Base-by-base conservation (phyloP, 2,329 filamentous ascomycete species). In the Arthrinium puccinioides region DNA sequence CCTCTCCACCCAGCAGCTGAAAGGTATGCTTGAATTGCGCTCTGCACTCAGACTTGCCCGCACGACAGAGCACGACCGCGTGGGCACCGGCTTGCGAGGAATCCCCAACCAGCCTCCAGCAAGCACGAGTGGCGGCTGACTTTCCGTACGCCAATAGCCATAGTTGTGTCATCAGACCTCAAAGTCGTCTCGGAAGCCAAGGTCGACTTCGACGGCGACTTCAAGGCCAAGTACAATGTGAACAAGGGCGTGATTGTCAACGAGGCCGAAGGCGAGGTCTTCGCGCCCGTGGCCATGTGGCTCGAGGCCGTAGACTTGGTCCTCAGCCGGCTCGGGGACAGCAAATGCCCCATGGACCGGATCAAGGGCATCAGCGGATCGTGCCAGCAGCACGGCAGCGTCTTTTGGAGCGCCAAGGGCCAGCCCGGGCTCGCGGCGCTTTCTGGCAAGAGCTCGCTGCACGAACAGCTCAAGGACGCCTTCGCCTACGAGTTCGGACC, bases 371-470 rank as follows among this genome's bases (percentile, higher is more conserved):
- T 98, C 49, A 90, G 86, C 53, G 92, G 88, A 44, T 89, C 90
- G 13, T 89, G 92, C 38, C 94, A 97, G 74, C 92, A 98, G 69
- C 92, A 97, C 62, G 92, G 92, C 23, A 97, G 90, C 58, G 88
- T 97, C 20, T 97, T 92, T 66, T 97, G 90, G 90, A 84, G 76
- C 41, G 59, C 67, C 30, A 65, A 79, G 39, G 89, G 86, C 6
- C 83, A 85, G 55, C 53, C 61, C 7, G 54, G 83, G 29, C 71
- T 97, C 29, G 63, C 58, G 4, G 64, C 53, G 10, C 64, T 97
- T 29, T 70, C 86, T 47, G 62, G 62, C 15, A 75, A 74, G 55
- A 29, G 35, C 16, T 64, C 72, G 1, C 66, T 97, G 32, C 72
- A 84, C 34, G 79, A 84, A 42, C 88, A 94, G 64, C 67, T 97